Conservation (phyloP, 192 early-diverging fungal species). For the Gamsiella multidivaricata region DNA sequence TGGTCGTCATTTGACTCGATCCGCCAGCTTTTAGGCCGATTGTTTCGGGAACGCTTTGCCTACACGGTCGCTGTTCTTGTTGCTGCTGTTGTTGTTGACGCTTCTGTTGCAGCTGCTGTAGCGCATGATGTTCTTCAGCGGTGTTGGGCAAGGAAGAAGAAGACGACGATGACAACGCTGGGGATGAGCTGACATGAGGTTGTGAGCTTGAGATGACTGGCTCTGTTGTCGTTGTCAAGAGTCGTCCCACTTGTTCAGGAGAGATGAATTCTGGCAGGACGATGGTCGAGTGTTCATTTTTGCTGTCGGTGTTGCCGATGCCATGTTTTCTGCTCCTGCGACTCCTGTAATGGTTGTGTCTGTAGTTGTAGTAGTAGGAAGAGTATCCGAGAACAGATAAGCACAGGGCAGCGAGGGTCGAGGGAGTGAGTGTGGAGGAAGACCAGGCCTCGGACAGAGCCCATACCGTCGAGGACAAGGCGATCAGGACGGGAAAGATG, state of each 20-base stretch:
- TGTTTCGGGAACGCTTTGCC: no score
- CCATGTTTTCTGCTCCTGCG: background rate
- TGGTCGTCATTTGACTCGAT: background rate
- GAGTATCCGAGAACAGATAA: slow-evolving; percentile 6
- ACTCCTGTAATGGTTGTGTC: background rate
- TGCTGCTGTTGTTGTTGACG: slow-evolving; percentile 1
- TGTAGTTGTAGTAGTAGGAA: background rate
- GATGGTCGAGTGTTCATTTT: background rate
- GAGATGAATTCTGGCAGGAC: slow-evolving; percentile 9
- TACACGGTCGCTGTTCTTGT: background rate
- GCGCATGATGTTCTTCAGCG: no score
- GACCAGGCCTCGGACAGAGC: slow-evolving; percentile 24
- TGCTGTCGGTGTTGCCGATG: background rate
- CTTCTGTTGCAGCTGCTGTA: background rate
- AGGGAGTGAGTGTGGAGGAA: background rate
- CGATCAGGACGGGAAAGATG: background rate
- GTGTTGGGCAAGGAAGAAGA: background rate
- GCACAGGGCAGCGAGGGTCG: background rate
- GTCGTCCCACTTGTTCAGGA: background rate
- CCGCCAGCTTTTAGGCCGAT: background rate
- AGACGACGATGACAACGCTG: background rate
- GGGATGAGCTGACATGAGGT: background rate
- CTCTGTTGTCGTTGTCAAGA: background rate
- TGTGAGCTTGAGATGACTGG: no score
- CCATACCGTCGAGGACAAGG: slow-evolving; percentile 10